Base-by-base conservation (phyloP, 768 basidiomycete genomes). In the Amanita fuliginea region DNA sequence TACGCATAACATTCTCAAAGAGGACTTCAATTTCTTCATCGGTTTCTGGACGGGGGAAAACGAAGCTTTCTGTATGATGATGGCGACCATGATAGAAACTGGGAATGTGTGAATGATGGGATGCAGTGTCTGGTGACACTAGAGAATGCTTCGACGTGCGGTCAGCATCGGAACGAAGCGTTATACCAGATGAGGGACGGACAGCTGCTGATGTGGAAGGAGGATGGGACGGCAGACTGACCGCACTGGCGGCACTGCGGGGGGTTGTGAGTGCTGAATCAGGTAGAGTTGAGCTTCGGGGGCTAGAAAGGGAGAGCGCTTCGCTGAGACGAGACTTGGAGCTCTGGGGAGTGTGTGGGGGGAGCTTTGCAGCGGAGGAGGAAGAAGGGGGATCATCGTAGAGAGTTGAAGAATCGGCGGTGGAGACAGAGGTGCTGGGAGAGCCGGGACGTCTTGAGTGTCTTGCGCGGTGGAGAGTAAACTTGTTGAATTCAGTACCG, bases 21-120 rank as follows among this genome's bases (percentile, higher is more conserved):
- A 93, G 67, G 4, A 64, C 69, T 61, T 94, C 83, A 21, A 98
- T 83, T 48, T 91, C 84, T 40, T 78, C 76, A 51, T 88, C 81
- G 21, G 72, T 76, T 7, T 78, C 73, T 2, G 95, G 95, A 10
- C 87, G 77, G 6, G 84, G 80, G 51, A 92, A 89, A 60, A 93
- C 33, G 21, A 46, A 94, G 40, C 78, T 77, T 39, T 73, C 67
- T 32, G 64, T 62, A 46, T 69, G 66, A 39, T 73, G 71, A 57
- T 75, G 73, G 54, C 71, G 70, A 59, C 46, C 34, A 33, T 78
- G 73, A 52, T 81, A 78, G 24, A 76, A 68, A 55, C 77, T 71
- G 49, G 75, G 72, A 10, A 77, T 67, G 47, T 75, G 68, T 6
- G 73, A 69, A 44, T 70, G 69, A 53, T 69, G 67, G 13, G 70